Percentiles rank a stretch among this genome's conserved stretches.
Evolutionary conservation across 495 filamentous ascomycete genomes (phyloP).

Genomic region (Penicillium cosmopolitanum): DNA sequence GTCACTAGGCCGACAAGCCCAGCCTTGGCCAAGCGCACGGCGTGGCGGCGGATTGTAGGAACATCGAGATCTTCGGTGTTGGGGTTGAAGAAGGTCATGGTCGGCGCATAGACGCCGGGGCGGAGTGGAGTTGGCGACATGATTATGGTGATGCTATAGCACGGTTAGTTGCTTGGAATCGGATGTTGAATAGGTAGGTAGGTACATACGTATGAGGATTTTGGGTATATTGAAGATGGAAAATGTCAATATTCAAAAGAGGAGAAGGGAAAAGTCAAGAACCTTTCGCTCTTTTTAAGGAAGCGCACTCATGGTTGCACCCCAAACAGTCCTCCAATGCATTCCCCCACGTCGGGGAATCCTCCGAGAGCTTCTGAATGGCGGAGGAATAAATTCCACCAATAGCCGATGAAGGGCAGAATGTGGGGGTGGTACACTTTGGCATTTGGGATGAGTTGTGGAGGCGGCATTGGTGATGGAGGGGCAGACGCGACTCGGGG

Average conservation of each 20-base stretch:
- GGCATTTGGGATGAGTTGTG: no score
- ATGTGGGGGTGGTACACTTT: slow-evolving; percentile 21
- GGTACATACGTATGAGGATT: neutral
- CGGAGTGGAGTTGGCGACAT: slow-evolving; percentile 65
- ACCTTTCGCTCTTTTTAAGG: neutral
- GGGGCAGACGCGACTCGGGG: slow-evolving; percentile 1
- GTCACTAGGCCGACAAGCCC: slow-evolving; percentile 83
- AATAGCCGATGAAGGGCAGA: slow-evolving; percentile 13
- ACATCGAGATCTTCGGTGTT: slow-evolving; percentile 83
- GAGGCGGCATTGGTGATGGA: neutral
- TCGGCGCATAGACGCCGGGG: slow-evolving; percentile 85
- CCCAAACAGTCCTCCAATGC: neutral
- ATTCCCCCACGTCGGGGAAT: slow-evolving; percentile 36
- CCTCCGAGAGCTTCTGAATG: slow-evolving; percentile 27
- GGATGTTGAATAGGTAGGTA: neutral
- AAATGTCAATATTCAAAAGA: neutral
- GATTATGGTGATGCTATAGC: slow-evolving; percentile 28
- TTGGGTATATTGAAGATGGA: neutral
- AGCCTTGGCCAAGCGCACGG: slow-evolving; percentile 76
- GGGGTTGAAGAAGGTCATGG: slow-evolving; percentile 87
- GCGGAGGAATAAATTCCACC: slow-evolving; percentile 32
- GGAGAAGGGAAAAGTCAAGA: neutral
- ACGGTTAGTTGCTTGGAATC: slow-evolving; percentile 6
- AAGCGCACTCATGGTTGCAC: neutral
- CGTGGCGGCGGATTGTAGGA: slow-evolving; percentile 75